Conservation (phyloP, 805 yeast genomes). For the Priceomyces fermenticarens region DNA sequence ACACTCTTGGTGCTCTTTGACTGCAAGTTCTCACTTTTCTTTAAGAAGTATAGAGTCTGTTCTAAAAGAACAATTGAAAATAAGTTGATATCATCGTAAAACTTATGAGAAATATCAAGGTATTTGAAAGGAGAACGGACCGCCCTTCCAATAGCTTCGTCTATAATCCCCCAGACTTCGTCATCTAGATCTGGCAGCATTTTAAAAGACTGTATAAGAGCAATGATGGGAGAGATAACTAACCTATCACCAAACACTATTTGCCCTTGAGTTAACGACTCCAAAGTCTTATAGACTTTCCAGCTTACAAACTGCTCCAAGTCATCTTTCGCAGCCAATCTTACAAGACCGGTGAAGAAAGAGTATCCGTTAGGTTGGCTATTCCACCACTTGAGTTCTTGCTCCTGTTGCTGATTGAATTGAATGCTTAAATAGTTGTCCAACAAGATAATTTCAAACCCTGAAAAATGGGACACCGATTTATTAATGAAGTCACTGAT, state of each 20-base stretch:
- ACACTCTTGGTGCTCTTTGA: slow-evolving; percentile 6
- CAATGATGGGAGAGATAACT: slow-evolving; percentile 52
- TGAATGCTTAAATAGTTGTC: slow-evolving; percentile 55
- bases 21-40: slow-evolving; percentile 8
- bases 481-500: slow-evolving; percentile 14
- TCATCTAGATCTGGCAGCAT: slow-evolving; percentile 5
- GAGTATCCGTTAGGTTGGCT: slow-evolving; percentile 44
- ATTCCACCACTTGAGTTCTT: slow-evolving; percentile 79
- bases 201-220: slow-evolving; percentile 51
- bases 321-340: slow-evolving; percentile 29
- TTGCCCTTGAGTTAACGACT: slow-evolving; percentile 48
- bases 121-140: slow-evolving; percentile 81
- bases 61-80: slow-evolving; percentile 48
- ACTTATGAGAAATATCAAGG: slow-evolving; percentile 49
- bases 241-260: slow-evolving; percentile 51
- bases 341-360: slow-evolving; percentile 63
- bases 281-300: slow-evolving; percentile 50
- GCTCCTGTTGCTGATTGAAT: slow-evolving; percentile 44
- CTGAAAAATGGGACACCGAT: slow-evolving; percentile 22
- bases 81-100: slow-evolving; percentile 28
- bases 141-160: slow-evolving; percentile 71
- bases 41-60: slow-evolving; percentile 59
- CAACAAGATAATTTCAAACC: slow-evolving; percentile 55
- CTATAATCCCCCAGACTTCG: slow-evolving; percentile 61
- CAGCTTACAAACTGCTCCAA: slow-evolving; percentile 21